These are phyloP conservation scores for Solanum virginianum DNA, from an alignment of 257 asterid genomes.

Conservation along the genomic window DNA sequence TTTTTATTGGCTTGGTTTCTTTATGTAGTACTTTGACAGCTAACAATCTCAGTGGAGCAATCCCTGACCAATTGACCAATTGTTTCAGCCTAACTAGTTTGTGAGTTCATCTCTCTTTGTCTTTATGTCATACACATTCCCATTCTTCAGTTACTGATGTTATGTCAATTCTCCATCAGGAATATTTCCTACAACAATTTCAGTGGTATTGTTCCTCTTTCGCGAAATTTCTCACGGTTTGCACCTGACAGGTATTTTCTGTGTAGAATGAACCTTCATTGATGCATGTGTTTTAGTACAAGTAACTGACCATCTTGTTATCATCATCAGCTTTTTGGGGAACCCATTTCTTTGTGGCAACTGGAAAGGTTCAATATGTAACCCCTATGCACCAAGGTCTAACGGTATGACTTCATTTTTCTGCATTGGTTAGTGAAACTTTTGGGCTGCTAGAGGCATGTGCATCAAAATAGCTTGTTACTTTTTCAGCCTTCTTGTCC, in stretches of 20 bases:
- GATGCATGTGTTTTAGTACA: background rate
- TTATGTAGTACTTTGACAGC: slow-evolving; percentile 55
- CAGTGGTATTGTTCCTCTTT: slow-evolving; percentile 58
- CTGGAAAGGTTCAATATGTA: slow-evolving; percentile 83
- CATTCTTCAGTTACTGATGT: slow-evolving; percentile 1
- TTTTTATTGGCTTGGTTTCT: background rate
- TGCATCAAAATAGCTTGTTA: background rate
- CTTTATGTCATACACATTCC: background rate
- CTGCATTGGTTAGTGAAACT: background rate
- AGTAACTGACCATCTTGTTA: background rate
- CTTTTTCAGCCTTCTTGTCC: slow-evolving; percentile 51
- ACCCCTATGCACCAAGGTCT: slow-evolving; percentile 48
- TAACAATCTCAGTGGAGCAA: slow-evolving; percentile 58
- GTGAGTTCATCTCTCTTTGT: slow-evolving; percentile 32
- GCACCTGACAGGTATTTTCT: slow-evolving; percentile 62
- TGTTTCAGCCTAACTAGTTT: slow-evolving; percentile 75
- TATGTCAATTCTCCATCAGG: slow-evolving; percentile 22
- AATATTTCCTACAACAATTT: slow-evolving; percentile 79
- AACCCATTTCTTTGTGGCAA: slow-evolving; percentile 75
- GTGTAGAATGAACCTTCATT: background rate
- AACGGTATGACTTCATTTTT: slow-evolving; percentile 28
- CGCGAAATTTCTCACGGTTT: slow-evolving; percentile 73
- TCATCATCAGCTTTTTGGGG: slow-evolving; percentile 56
- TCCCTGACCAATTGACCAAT: slow-evolving; percentile 67
- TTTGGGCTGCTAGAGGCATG: background rate